Percentiles rank a stretch among this genome's conserved stretches.
phyloP scores from a whole-genome alignment of 257 asterid species.

The Rhazya stricta region DNA sequence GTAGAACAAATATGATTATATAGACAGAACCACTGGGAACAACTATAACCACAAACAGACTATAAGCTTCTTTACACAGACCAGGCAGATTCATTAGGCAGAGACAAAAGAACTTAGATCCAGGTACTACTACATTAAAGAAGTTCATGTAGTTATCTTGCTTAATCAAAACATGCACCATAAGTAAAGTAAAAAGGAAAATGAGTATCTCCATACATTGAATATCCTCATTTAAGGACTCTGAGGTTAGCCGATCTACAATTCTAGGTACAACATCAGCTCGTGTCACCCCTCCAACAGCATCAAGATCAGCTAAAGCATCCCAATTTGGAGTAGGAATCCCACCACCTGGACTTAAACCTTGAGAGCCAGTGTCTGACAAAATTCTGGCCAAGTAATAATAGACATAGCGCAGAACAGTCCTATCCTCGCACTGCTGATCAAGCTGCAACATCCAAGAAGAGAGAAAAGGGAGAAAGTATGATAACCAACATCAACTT shows the following conservation, averaged over 20 bases:
- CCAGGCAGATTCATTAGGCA: background rate
- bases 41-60: constrained; percentile 1
- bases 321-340: constrained; percentile 99
- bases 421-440: constrained; percentile 98
- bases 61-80: background rate
- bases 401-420: constrained; percentile 93
- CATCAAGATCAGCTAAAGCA: constrained; percentile 98
- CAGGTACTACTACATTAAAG: background rate
- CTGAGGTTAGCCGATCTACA: constrained; percentile 72
- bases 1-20: background rate
- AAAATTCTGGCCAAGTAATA: constrained; percentile 96
- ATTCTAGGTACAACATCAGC: constrained; percentile 98
- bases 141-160: constrained; percentile 2
- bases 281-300: constrained; percentile 97
- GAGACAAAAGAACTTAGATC: background rate
- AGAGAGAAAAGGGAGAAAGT: constrained; percentile 26
- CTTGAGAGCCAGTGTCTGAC: constrained; percentile 94
- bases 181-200: background rate
- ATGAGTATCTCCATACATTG: constrained; percentile 52
- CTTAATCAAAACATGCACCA: constrained; percentile 15
- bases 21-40: background rate
- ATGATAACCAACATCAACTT: constrained; percentile 21
- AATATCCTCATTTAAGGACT: constrained; percentile 86
- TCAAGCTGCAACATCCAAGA: constrained; percentile 63
- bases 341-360: constrained; percentile 95